Base-by-base conservation (phyloP, 176 grass and related monocot genomes). In the Pontederia crassipes region DNA sequence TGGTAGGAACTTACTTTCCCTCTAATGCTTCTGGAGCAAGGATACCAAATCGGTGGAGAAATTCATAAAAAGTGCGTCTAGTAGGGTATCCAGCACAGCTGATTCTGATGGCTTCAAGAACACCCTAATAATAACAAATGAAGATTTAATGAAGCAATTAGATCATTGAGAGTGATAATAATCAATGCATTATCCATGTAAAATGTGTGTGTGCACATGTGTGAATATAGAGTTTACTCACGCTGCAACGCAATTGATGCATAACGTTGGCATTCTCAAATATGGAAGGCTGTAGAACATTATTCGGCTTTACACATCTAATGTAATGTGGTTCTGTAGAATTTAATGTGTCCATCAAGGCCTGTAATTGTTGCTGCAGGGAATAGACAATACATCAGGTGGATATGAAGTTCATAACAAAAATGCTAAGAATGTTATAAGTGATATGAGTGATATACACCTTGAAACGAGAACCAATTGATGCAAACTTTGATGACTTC, bases 241-340 rank as follows among this genome's bases (percentile, higher is more conserved):
- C 93, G 56, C 93, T 84, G 49, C 87, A 98, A 78, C 93, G 74
- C 59, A 98, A 63, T 78, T 98, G 93, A 20, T 92, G 87, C 72
- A 88, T 90, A 47, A 98, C 83, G 79, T 98, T 98, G 32, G 77
- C 56, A 71, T 98, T 98, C 80, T 98, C 93, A 85, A 97, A 97
- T 76, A 97, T 77, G 18, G 93, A 58, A 73, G 93, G 93, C 78
- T 88, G 91, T 18, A 97, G 93, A 35, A 88, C 59, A 85, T 88
- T 40, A 64, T 96, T 96, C 57, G 91, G 91, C 70, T 96, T 96
- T 54, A 96, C 91, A 78, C 91, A 96, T 79, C 91, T 83, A 32
- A 96, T 96, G 76, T 96, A 96, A 76, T 96, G 91, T 28, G 86
- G 91, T 62, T 96, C 86, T 72, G 86, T 96, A 11, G 83, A 85